Evolutionary conservation across 2,329 filamentous ascomycete species (phyloP).

Genomic region (Colletotrichum chrysophilum): DNA sequence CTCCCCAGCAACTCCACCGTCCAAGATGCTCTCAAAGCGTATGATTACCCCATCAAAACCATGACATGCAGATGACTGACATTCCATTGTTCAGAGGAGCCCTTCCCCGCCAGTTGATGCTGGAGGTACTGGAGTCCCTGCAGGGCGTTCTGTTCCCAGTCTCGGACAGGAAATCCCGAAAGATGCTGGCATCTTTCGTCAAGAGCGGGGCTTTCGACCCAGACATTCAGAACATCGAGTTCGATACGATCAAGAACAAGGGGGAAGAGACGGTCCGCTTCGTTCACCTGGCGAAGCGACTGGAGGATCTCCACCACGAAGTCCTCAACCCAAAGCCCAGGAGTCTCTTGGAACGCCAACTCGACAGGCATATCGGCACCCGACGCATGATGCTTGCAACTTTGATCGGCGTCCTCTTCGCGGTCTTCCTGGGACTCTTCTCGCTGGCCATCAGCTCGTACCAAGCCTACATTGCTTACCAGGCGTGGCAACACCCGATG

Average conservation of each 20-base stretch:
- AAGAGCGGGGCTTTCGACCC: constrained; percentile 17
- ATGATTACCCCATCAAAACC: not conserved
- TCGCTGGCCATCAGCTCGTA: constrained; percentile 20
- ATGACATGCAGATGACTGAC: not conserved
- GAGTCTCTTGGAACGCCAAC: constrained; percentile 17
- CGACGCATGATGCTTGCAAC: constrained; percentile 30
- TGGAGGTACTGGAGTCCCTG: constrained; percentile 19
- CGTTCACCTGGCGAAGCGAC: constrained; percentile 15
- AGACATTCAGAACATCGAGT: constrained; percentile 12
- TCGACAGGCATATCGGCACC: constrained; percentile 25
- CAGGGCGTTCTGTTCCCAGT: constrained; percentile 22
- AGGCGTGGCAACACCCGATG: constrained; percentile 26
- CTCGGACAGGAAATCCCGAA: constrained; percentile 13
- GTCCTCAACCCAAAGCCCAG: constrained; percentile 21
- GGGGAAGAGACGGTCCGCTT: constrained; percentile 15
- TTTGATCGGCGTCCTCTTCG: constrained; percentile 24
- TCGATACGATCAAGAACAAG: not conserved
- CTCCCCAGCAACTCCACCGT: not conserved
- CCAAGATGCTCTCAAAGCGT: not conserved
- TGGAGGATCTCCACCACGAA: constrained; percentile 23
- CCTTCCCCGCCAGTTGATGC: constrained; percentile 15
- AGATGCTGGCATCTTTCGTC: constrained; percentile 1
- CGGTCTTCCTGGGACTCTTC: constrained; percentile 21
- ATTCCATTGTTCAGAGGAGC: constrained; percentile 3
- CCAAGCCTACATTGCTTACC: constrained; percentile 27